phyloP scores from a whole-genome alignment of 2,329 filamentous ascomycete species.

The Colletotrichum magnum region DNA sequence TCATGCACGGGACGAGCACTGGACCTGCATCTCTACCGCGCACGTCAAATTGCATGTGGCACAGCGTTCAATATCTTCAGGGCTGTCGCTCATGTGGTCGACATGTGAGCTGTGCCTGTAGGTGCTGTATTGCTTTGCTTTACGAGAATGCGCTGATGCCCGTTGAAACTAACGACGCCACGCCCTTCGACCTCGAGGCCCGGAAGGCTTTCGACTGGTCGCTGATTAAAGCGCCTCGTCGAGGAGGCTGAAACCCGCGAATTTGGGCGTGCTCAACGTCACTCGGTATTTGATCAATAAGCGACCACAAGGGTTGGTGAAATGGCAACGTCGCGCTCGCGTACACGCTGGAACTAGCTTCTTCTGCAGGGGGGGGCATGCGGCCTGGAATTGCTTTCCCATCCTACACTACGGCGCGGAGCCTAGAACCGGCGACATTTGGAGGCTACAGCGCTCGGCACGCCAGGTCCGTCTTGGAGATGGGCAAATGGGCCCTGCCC shows the following conservation, averaged over 20 bases:
- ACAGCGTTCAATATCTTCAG: no score
- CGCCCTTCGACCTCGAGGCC: no score
- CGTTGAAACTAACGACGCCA: not conserved
- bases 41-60: no score
- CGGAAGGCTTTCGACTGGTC: not conserved
- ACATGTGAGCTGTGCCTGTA: no score
- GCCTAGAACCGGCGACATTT: not conserved
- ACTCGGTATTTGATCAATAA: no score
- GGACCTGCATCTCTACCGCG: no score
- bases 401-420: not conserved
- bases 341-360: not conserved
- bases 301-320: no score
- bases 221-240: not conserved
- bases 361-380: not conserved
- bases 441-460: not conserved
- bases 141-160: no score
- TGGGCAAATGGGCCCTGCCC: not conserved
- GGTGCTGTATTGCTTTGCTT: no score
- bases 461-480: not conserved
- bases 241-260: slow-evolving; percentile 8
- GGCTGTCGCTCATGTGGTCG: no score
- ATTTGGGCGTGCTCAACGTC: not conserved
- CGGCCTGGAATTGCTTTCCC: not conserved
- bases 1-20: no score
- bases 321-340: not conserved